Evolutionary conservation across 768 basidiomycete genomes (phyloP), one percentile per base, ranked within the genome.

Genomic region (Phanerodontia chrysosporium): DNA sequence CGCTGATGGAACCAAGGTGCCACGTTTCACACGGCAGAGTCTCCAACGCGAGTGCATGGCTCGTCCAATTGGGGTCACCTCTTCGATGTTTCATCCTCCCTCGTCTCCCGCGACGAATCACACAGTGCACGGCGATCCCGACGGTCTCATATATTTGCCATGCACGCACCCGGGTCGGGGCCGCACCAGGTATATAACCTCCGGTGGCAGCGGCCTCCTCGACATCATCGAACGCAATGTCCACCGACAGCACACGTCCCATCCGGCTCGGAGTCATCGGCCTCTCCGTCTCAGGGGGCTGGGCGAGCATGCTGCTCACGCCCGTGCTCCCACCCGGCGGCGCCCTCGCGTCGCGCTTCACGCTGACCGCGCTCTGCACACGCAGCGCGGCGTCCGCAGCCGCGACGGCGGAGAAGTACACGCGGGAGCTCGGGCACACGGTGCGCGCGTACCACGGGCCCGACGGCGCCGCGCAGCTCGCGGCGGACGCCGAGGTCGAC

Each of bases 401-500:
- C n/a, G 67, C 66, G 1, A 65, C 74, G 9, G 70, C 74, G 8
- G 58, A 67, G 36, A 72, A 74, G 49, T 70, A 75, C 57, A 58
- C 66, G 7, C 55, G 64, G 22, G 25, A 29, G 49, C 64, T 53
- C n/a, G 70, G 69, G 2, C 62, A 69, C 55, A 4, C 60, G 1
- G 67, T 77, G 55, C 74, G 73, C 52, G 62, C 72, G 0, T 77
- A 73, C 59, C 64, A 71, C 45, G 75, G 76, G 5, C 58, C 64
- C 28, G 62, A 72, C 14, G 60, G 53, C 25, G 30, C 51, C 27
- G 27, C 24, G 18, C 46, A 48, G 4, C 61, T 78, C 30, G 72
- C 73, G 0, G 58, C 60, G 3, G 75, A 78, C 51, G 67, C 72
- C 0, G 69, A 76, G 21, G 70, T 78, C 28, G 74, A 75, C 56